phyloP scores from a whole-genome alignment of 805 yeast species.

The Suhomyces faveliae region DNA sequence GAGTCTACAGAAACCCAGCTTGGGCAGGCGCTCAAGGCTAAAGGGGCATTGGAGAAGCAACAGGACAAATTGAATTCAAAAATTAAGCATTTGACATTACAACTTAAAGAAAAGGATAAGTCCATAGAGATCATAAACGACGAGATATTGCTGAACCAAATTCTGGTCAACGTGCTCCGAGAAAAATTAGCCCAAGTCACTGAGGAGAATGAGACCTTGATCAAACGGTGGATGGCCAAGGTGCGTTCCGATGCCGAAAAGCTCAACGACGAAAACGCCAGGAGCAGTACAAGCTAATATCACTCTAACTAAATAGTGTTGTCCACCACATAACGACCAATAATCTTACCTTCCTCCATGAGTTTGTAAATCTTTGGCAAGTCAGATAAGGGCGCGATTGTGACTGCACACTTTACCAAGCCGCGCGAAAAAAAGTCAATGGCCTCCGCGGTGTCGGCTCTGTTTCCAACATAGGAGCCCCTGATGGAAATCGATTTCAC shows the following conservation, averaged over 20 bases:
- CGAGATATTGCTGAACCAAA: constrained; percentile 58
- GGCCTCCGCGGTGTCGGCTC: constrained; percentile 47
- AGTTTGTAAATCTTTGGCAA: constrained; percentile 38
- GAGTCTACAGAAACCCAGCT: constrained; percentile 6
- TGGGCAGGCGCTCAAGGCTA: constrained; percentile 5
- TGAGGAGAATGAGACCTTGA: constrained; percentile 49
- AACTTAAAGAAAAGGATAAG: constrained; percentile 48
- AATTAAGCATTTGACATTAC: constrained; percentile 24
- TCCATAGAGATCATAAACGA: constrained; percentile 63
- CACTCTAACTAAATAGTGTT: constrained; percentile 40
- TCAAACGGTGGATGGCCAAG: constrained; percentile 46
- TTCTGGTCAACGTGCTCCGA: constrained; percentile 52
- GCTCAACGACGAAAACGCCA: constrained; percentile 47
- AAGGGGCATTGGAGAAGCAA: constrained; percentile 16
- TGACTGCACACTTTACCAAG: constrained; percentile 41
- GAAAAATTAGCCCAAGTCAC: constrained; percentile 38
- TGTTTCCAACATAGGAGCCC: constrained; percentile 48
- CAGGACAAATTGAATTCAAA: constrained; percentile 18
- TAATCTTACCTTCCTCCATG: constrained; percentile 43
- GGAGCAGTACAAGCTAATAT: neutral
- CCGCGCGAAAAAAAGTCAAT: constrained; percentile 45
- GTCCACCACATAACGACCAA: constrained; percentile 47
- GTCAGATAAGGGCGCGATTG: constrained; percentile 40
- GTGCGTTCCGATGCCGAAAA: constrained; percentile 55
- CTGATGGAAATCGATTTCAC: constrained; percentile 38